Evolutionary conservation across 495 filamentous ascomycete species (phyloP).

Genomic region (Tirmania nivea): DNA sequence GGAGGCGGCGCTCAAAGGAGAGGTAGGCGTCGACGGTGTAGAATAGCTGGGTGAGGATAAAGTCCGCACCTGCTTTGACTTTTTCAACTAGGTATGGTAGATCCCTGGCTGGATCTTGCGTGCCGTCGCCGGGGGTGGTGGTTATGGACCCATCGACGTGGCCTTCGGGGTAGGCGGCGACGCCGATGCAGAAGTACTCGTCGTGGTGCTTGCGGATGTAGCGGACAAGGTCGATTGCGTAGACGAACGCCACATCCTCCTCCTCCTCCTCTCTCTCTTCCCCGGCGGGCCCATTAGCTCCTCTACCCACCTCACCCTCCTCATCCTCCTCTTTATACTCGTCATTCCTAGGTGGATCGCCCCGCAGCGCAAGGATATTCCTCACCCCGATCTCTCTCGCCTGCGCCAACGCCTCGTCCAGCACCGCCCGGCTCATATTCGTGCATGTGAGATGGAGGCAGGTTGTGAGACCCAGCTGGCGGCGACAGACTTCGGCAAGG

Average conservation of each 20-base stretch:
- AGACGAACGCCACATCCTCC: constrained; percentile 58
- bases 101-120: constrained; percentile 60
- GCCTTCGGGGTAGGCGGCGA: constrained; percentile 85
- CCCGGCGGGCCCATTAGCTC: constrained; percentile 19
- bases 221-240: constrained; percentile 71
- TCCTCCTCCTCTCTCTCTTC: constrained; percentile 27
- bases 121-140: constrained; percentile 41
- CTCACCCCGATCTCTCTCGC: constrained; percentile 83
- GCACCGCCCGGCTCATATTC: constrained; percentile 72
- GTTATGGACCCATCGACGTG: constrained; percentile 51
- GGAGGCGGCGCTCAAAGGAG: constrained; percentile 52
- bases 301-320: constrained; percentile 30
- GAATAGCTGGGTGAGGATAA: constrained; percentile 98
- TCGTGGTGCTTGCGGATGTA: constrained; percentile 73
- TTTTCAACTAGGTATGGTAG: constrained; percentile 84
- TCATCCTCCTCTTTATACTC: constrained; percentile 41
- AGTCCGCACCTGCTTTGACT: constrained; percentile 77
- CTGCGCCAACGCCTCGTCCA: constrained; percentile 76
- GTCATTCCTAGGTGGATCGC: constrained; percentile 75
- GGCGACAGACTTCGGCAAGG: constrained; percentile 84
- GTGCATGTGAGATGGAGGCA: constrained; percentile 94
- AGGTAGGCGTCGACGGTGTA: constrained; percentile 70
- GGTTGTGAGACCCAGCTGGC: constrained; percentile 76
- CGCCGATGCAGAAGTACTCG: constrained; percentile 92
- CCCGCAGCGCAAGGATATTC: constrained; percentile 82